Evolutionary conservation across 2,329 filamentous ascomycete species (phyloP), one percentile per base, ranked within the genome.

Genomic region (Neofusicoccum cordaticola): DNA sequence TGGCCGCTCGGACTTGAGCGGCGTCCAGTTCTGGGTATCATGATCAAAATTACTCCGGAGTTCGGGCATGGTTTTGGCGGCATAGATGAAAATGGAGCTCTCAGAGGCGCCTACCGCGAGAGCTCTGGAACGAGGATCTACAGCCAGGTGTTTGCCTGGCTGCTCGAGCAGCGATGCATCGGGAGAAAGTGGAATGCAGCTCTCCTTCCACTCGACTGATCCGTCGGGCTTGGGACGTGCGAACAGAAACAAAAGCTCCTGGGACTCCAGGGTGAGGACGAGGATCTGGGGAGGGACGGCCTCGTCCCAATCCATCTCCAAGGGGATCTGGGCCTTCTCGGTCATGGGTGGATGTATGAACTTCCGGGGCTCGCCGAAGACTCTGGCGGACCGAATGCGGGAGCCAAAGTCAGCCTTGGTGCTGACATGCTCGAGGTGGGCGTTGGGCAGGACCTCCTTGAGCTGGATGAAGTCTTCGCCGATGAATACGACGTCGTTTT

Each of bases 401-500:
- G 87, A 85, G 62, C 88, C 88, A 74, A 98, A 94, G 73, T 97
- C 88, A 45, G 84, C 83, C 76, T 93, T 96, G 66, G 86, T 85
- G n/a, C 85, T 82, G n/a, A 97, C 82, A 71, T 92, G 87, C 68
- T 51, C 86, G 27, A 97, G 83, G 71, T 90, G 88, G 1, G 88
- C 88, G 72, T 90, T 86, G 50, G 82, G 81, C 4, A 83, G 82
- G 2, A 95, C 84, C 74, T 96, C 90, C 70, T 88, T 90, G 68
- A 98, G 87, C 69, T 94, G 89, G 50, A 99, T 85, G 70, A 87
- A 91, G 67, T 90, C 85, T 69, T 96, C 90, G 62, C 93, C 91
- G 65, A 99, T 84, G 70, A 97, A 92, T 42, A 93, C 89, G 68
- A 97, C 86, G 79, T 98, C 93, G 69, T 95, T 93, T 66, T 88